A percentile compares a stretch with the other conserved stretches of the same genome.
Evolutionary conservation across 73 alveolate species (phyloP).

Genomic region (Paramecium sexaurelia): DNA sequence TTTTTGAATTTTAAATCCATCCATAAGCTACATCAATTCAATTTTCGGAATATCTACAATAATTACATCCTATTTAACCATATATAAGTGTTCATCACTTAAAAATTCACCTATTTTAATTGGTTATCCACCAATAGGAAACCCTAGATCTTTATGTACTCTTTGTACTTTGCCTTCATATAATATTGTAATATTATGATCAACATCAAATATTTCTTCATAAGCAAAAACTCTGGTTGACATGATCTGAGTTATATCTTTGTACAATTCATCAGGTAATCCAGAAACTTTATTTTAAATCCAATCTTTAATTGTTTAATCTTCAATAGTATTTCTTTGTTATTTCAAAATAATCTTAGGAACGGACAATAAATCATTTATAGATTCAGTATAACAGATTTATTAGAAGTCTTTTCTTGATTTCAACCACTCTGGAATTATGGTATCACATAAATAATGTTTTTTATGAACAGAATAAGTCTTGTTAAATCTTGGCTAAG

Average conservation of each 20-base stretch:
- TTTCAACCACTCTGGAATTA: neutral
- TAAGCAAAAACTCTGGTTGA: neutral
- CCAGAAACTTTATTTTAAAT: neutral
- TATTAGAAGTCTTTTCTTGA: neutral
- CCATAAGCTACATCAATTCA: slow-evolving; percentile 16
- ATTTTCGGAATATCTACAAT: neutral
- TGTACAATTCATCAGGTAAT: slow-evolving; percentile 13
- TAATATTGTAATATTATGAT: neutral
- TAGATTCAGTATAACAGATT: neutral
- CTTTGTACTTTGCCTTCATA: slow-evolving; percentile 12
- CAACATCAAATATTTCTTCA: neutral
- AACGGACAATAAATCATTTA: neutral
- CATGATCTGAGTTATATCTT: neutral
- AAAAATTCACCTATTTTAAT: neutral
- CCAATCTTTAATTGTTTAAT: neutral
- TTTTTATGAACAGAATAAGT: neutral
- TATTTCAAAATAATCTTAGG: slow-evolving; percentile 12
- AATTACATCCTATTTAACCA: neutral
- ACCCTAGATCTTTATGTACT: neutral
- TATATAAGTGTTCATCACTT: neutral
- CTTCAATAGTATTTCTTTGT: slow-evolving; percentile 7
- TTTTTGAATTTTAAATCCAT: neutral
- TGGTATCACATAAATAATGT: neutral
- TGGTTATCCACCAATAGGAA: neutral
- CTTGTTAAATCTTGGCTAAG: neutral